These are phyloP conservation scores for Salinomyces thailandicus DNA, from an alignment of 2,329 filamentous ascomycete species.

Conservation along the genomic window DNA sequence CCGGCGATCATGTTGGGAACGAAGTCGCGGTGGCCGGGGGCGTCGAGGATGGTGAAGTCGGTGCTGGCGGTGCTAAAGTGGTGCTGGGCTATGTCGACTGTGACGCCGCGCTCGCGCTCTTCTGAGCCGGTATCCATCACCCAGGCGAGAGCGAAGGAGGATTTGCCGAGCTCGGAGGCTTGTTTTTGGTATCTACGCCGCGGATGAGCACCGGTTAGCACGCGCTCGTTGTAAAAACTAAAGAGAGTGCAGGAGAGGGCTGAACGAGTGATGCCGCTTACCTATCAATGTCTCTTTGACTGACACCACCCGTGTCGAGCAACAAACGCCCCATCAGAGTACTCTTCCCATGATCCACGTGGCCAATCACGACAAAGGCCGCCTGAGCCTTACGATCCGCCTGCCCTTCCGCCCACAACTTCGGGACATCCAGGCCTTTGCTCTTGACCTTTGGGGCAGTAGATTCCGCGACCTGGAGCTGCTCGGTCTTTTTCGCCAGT, in stretches of 20 bases:
- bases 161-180: conserved; percentile 83
- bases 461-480: conserved; percentile 17
- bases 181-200: conserved; percentile 46
- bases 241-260: background rate
- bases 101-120: conserved; percentile 81
- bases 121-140: conserved; percentile 87
- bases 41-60: conserved; percentile 86
- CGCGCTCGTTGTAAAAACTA: too few species aligned
- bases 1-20: conserved; percentile 93
- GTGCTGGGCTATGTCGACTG: conserved; percentile 92
- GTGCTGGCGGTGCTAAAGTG: conserved; percentile 84
- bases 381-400: conserved; percentile 17
- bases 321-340: conserved; percentile 94
- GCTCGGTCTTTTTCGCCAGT: conserved; percentile 22
- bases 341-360: conserved; percentile 95
- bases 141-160: conserved; percentile 94
- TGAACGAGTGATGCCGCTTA: conserved; percentile 1
- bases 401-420: conserved; percentile 18
- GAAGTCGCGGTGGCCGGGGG: conserved; percentile 94
- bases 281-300: conserved; percentile 78
- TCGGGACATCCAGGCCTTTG: conserved; percentile 69
- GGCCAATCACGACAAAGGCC: conserved; percentile 48
- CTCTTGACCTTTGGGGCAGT: conserved; percentile 40
- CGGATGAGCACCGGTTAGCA: background rate
- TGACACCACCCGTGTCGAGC: conserved; percentile 77